phyloP scores from a whole-genome alignment of 164 flowering plant species.

The Vitis rupestris region DNA sequence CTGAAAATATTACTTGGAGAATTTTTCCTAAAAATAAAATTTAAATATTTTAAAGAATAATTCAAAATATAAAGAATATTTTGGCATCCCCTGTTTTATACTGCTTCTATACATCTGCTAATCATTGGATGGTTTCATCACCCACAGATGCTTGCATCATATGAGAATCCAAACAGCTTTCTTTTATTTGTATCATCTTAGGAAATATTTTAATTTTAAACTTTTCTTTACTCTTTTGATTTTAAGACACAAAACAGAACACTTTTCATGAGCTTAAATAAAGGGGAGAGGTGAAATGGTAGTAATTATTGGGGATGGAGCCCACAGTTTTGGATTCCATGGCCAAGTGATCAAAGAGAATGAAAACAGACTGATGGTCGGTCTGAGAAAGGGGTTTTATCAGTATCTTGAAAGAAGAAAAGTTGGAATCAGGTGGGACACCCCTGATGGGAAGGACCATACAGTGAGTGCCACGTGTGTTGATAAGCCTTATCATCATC shows the following conservation, averaged over 20 bases:
- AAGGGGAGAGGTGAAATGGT: not conserved
- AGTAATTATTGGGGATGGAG: conserved; percentile 5
- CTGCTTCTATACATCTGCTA: too few relatives aligned
- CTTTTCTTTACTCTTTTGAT: not conserved
- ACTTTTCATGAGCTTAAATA: not conserved
- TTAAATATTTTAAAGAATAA: too few relatives aligned
- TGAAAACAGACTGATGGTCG: conserved; percentile 8
- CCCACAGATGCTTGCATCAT: too few relatives aligned
- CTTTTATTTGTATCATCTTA: too few relatives aligned
- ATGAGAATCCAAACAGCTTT: too few relatives aligned
- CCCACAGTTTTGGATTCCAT: conserved; percentile 7
- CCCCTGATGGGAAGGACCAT: not conserved
- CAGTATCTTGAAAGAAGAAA: conserved; percentile 14
- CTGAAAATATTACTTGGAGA: too few relatives aligned
- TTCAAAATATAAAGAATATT: too few relatives aligned
- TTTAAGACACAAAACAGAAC: not conserved
- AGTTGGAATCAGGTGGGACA: conserved; percentile 2
- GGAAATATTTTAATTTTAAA: too few relatives aligned
- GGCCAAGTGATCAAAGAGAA: not conserved
- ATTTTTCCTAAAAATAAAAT: too few relatives aligned
- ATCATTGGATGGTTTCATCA: too few relatives aligned
- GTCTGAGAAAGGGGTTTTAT: conserved; percentile 5
- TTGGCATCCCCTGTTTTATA: too few relatives aligned
- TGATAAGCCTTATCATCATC: conserved; percentile 18
- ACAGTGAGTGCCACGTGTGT: conserved; percentile 7